Evolutionary conservation across 169 alveolate species (phyloP).

Genomic region (Blepharisma undulans): DNA sequence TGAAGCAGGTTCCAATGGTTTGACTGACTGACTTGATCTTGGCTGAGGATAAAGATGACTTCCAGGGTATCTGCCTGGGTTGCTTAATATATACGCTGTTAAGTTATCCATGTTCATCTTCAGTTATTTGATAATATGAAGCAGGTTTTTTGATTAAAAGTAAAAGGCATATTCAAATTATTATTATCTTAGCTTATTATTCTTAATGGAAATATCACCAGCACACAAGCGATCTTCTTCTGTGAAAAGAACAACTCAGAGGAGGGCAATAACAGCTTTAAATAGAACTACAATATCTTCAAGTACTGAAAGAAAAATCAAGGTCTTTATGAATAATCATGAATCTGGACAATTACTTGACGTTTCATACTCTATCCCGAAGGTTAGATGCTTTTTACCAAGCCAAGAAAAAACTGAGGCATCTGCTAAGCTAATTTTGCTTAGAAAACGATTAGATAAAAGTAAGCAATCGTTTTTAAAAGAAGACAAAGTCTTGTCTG

Average conservation of each 20-base stretch:
- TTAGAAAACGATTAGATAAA: not conserved
- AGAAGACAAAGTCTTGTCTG: not conserved
- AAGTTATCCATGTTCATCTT: slow-evolving; percentile 29
- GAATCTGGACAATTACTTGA: not conserved
- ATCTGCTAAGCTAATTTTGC: not conserved
- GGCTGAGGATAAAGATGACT: slow-evolving; percentile 73
- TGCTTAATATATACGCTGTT: slow-evolving; percentile 55
- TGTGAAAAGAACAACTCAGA: not conserved
- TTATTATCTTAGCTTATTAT: not conserved
- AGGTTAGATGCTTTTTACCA: not conserved
- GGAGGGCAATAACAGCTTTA: not conserved
- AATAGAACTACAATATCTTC: not conserved
- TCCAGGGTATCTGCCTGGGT: slow-evolving; percentile 77
- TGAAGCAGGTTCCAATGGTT: slow-evolving; percentile 75
- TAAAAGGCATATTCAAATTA: not conserved
- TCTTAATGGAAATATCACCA: not conserved
- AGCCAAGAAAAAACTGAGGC: not conserved
- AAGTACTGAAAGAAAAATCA: not conserved
- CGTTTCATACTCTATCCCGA: not conserved
- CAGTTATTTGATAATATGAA: not conserved
- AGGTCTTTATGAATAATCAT: not conserved
- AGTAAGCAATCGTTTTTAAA: not conserved
- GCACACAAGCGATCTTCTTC: not conserved
- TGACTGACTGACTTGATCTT: slow-evolving; percentile 61
- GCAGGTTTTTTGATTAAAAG: not conserved